Base-by-base conservation (phyloP, 306 rosid species). In the Acacia confusa region DNA sequence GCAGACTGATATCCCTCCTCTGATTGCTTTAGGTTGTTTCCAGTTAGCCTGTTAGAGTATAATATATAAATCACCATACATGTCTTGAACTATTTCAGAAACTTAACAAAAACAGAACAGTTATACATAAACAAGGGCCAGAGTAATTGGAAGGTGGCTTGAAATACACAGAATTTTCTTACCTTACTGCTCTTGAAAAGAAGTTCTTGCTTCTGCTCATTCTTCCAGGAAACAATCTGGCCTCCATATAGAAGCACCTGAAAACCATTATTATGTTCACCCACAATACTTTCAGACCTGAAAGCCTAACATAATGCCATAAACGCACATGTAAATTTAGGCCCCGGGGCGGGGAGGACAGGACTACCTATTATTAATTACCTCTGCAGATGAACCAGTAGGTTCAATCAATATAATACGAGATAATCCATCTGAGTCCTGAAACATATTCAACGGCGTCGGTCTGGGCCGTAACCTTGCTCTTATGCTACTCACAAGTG, bases 191-290 rank as follows among this genome's bases (percentile, higher is more conserved):
- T 89, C 91, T 77, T 82, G 48, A 89, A 92, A 79, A 92, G 91
- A n/a, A 91, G 82, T 74, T 92, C 95, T 87, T 92, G 95, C 47
- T 87, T 87, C 73, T 86, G 43, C 38, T 89, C 90, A 84, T 91
- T 92, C 87, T 92, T 92, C 97, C 97, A 92, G 7, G 97, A 91
- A 68, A 91, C 86, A 53, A 92, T 85, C 79, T 89, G 95, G 24
- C 92, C 97, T 60, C 97, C 97, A 70, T 91, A 85, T 15, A 92
- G 90, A 70, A 89, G 88, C 79, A 92, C 95, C 97, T 92, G 89
- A 85, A 85, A 82, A 85, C 69, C 78, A 88, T 15, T 17, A 16
- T 3, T 50, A 50, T 50, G 16, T 71, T 57, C 44, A 17, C 34
- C 74, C 45, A 67, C n/a, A 36, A 6, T 5, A 27, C n/a, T 4